Percentiles rank a stretch among this genome's conserved stretches.
These are phyloP conservation scores for Macrolepiota albuminosa DNA, from an alignment of 768 basidiomycete genomes.

Conservation along the genomic window DNA sequence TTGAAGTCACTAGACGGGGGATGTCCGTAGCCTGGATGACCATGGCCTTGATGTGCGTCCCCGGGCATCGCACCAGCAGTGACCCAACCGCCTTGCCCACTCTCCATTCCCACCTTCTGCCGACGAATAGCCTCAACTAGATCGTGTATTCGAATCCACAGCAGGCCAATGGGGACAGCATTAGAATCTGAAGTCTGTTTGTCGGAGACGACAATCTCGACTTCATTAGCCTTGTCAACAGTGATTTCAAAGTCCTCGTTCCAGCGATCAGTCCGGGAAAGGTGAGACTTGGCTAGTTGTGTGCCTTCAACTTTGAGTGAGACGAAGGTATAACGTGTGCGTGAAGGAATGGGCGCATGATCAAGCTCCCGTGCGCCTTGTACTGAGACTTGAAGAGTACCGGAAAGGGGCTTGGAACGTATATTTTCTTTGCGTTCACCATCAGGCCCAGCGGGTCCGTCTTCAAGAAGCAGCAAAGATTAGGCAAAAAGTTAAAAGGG, in stretches of 20 bases:
- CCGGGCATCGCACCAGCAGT: slow-evolving; percentile 88
- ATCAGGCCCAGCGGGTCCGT: slow-evolving; percentile 51
- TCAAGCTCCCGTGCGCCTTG: slow-evolving; percentile 92
- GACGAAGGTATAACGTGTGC: slow-evolving; percentile 81
- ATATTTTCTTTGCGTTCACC: slow-evolving; percentile 91
- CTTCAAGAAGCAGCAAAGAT: slow-evolving; percentile 15
- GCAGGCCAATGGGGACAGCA: slow-evolving; percentile 85
- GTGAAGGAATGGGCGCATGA: slow-evolving; percentile 75
- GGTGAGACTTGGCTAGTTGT: slow-evolving; percentile 86
- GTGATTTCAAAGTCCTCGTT: slow-evolving; percentile 95
- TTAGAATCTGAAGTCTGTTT: slow-evolving; percentile 78
- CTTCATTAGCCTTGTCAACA: slow-evolving; percentile 98
- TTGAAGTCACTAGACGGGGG: slow-evolving; percentile 39
- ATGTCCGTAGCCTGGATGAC: slow-evolving; percentile 24
- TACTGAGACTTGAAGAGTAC: slow-evolving; percentile 84
- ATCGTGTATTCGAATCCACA: slow-evolving; percentile 94
- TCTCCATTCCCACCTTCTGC: slow-evolving; percentile 87
- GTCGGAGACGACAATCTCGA: slow-evolving; percentile 94
- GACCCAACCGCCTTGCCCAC: slow-evolving; percentile 90
- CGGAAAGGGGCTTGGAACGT: slow-evolving; percentile 90
- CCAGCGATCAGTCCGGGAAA: slow-evolving; percentile 94
- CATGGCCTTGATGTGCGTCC: slow-evolving; percentile 35
- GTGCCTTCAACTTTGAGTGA: slow-evolving; percentile 97
- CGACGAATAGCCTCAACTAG: slow-evolving; percentile 89
- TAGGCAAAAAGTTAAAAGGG: not conserved